Percentiles rank a stretch among this genome's conserved stretches.
phyloP scores from a whole-genome alignment of 495 filamentous ascomycete genomes.

The Penicillium robsamsonii region DNA sequence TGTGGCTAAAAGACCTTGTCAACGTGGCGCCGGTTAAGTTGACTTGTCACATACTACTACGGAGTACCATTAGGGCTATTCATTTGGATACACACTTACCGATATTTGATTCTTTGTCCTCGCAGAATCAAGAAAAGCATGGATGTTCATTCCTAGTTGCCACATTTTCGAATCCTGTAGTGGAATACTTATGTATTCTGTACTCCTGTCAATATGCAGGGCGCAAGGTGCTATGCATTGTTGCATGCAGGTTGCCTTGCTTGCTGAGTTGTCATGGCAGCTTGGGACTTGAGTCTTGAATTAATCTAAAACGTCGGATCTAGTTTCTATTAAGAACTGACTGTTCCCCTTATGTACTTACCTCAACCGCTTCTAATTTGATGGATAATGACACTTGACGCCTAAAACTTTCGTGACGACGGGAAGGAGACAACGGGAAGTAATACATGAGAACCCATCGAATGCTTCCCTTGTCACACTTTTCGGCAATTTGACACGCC shows the following conservation, averaged over 20 bases:
- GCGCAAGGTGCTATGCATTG: background rate
- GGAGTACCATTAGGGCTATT: background rate
- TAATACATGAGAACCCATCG: too few relatives aligned
- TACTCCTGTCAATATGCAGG: slow-evolving; percentile 1
- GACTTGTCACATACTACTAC: background rate
- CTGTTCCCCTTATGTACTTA: background rate
- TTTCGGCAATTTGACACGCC: background rate
- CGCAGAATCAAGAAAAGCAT: background rate
- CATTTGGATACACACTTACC: background rate
- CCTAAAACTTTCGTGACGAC: background rate
- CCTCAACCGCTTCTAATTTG: background rate
- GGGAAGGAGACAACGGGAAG: background rate
- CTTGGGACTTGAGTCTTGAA: background rate
- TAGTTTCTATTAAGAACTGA: background rate
- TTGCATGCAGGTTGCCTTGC: background rate
- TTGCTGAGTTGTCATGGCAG: background rate
- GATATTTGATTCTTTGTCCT: background rate
- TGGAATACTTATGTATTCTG: background rate
- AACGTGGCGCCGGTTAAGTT: background rate
- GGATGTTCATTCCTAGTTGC: background rate
- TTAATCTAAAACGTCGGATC: background rate
- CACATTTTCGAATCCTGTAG: background rate
- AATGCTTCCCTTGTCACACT: background rate
- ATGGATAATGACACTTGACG: background rate
- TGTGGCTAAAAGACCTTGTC: background rate